phyloP scores from a whole-genome alignment of 331 rosid genomes.

The Telfairia occidentalis region DNA sequence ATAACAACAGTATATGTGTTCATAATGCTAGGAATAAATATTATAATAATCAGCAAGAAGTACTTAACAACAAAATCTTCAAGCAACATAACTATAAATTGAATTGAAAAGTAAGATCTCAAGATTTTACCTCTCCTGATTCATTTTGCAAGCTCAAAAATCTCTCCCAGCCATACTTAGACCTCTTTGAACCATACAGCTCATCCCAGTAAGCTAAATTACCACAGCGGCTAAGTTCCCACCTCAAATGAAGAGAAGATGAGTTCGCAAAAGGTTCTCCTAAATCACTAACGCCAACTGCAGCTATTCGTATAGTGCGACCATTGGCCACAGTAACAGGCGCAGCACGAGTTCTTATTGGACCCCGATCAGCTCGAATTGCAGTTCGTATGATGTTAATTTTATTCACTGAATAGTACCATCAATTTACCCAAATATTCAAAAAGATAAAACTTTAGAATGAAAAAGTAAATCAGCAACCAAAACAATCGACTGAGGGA shows the following conservation, averaged over 20 bases:
- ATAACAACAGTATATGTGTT: not conserved
- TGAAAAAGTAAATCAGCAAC: not conserved
- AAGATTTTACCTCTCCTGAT: constrained; percentile 59
- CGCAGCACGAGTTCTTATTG: constrained; percentile 32
- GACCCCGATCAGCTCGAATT: constrained; percentile 53
- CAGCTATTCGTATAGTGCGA: constrained; percentile 60
- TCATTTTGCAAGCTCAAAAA: constrained; percentile 75
- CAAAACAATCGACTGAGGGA: not conserved
- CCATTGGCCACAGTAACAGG: constrained; percentile 84
- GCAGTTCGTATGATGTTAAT: constrained; percentile 42
- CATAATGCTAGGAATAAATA: not conserved
- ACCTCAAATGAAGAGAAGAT: constrained; percentile 70
- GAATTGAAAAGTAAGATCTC: constrained; percentile 14
- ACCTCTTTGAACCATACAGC: constrained; percentile 30
- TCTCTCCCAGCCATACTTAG: constrained; percentile 62
- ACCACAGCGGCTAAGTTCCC: constrained; percentile 69
- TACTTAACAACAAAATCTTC: not conserved
- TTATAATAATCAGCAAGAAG: not conserved
- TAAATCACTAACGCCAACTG: constrained; percentile 54
- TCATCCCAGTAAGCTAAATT: constrained; percentile 71
- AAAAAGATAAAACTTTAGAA: constrained; percentile 9
- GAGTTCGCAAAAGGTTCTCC: constrained; percentile 84
- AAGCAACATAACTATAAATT: not conserved
- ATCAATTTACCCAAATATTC: constrained; percentile 16
- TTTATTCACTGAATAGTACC: constrained; percentile 45